phyloP scores from a whole-genome alignment of 1,284 basidiomycete species.

The Ganoderma lingzhi region DNA sequence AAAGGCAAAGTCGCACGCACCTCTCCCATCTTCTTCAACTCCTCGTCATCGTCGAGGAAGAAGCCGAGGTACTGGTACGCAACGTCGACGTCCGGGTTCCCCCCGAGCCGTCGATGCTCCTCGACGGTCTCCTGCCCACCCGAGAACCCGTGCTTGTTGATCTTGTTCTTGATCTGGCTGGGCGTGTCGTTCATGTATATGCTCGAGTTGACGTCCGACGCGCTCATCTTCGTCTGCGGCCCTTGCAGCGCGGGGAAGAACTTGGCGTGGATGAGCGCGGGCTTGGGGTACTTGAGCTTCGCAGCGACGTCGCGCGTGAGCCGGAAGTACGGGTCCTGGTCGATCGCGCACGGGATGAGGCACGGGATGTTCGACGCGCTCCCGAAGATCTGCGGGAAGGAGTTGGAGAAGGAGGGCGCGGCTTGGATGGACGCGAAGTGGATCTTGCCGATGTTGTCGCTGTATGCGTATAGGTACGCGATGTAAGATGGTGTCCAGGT shows the following conservation, averaged over 20 bases:
- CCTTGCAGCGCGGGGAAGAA: constrained; percentile 99
- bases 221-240: constrained; percentile 99
- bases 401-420: constrained; percentile 96
- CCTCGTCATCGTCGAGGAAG: constrained; percentile 95
- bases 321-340: constrained; percentile 98
- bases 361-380: constrained; percentile 85
- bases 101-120: constrained; percentile 89
- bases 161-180: constrained; percentile 97
- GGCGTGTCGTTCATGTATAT: constrained; percentile 97
- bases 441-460: constrained; percentile 98
- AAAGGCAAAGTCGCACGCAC: constrained; percentile 52
- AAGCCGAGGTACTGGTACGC: constrained; percentile 97
- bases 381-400: constrained; percentile 98
- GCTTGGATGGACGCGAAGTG: constrained; percentile 99
- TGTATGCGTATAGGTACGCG: constrained; percentile 41
- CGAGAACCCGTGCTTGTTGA: constrained; percentile 93
- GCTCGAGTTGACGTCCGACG: constrained; percentile 88
- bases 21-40: constrained; percentile 80
- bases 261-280: constrained; percentile 91
- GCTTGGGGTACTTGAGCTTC: constrained; percentile 96
- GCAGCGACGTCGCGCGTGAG: constrained; percentile 95
- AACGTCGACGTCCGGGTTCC: constrained; percentile 96
- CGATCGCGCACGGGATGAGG: constrained; percentile 98
- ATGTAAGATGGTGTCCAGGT: neutral
- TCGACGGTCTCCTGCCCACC: constrained; percentile 94